Base-by-base conservation (phyloP, 768 basidiomycete species). In the Boletus reticuloceps region DNA sequence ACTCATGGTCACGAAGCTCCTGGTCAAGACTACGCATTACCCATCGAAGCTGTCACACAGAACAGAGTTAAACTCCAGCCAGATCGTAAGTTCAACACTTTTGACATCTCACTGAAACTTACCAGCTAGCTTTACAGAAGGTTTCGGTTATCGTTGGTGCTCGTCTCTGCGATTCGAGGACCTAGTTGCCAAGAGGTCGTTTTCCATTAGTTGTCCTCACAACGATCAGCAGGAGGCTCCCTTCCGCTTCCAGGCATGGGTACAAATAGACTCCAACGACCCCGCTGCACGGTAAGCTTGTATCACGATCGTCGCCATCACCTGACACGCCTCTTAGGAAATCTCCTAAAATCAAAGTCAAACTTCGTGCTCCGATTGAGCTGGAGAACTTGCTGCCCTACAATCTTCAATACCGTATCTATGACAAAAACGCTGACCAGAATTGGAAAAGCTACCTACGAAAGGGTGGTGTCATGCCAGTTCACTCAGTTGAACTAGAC, bases 101-200 rank as follows among this genome's bases (percentile, higher is more conserved):
- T 17, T n/a, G 14, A 29, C 19, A 14, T 13, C 14, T 20, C 34
- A 42, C 48, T 58, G 41, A 54, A 45, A 38, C 54, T 8, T 36
- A 61, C 48, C 31, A 14, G 19, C 45, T 11, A 13, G 25, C 38
- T 14, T 45, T 46, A 20, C 63, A 97, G 95, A 93, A 71, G 97
- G 97, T 16, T 98, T 98, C 65, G 94, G 94, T 19, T 98, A 97
- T 73, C 88, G 84, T 64, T 98, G 95, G 95, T 94, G 90, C 44
- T 73, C 82, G 42, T 83, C 94, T 4, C 82, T 95, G 39, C 84
- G 90, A 49, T 95, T 94, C 82, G 92, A 97, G 62, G 94, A 97
- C 60, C 75, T 99, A 2, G 74, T 94, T 22, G 72, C 80, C 4
- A 82, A 77, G 58, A 83, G 76, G 65, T 82, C 75, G 41, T 84